Percentiles rank a stretch among this genome's conserved stretches.
phyloP scores from a whole-genome alignment of 2,329 filamentous ascomycete species.

The Paraphaeosphaeria minitans region DNA sequence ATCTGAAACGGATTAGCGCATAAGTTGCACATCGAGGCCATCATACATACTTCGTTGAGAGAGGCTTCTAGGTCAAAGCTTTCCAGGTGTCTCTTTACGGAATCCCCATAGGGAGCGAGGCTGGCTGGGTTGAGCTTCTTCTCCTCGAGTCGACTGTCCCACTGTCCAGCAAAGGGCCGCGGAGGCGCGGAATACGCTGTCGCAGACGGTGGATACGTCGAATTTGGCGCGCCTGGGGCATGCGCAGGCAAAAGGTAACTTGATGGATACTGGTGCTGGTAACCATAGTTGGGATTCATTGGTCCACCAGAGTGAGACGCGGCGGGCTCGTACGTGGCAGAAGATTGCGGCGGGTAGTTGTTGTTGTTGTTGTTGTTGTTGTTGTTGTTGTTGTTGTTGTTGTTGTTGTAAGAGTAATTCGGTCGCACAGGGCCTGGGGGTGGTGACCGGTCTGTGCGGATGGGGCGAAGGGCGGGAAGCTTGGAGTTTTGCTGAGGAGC shows the following conservation, averaged over 20 bases:
- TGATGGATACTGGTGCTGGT: slow-evolving; percentile 49
- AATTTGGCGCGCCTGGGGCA: slow-evolving; percentile 39
- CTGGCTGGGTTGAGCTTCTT: slow-evolving; percentile 43
- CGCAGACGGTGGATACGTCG: slow-evolving; percentile 50
- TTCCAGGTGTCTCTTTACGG: slow-evolving; percentile 68
- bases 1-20: slow-evolving; percentile 45
- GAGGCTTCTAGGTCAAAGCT: slow-evolving; percentile 64
- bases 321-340: slow-evolving; percentile 44
- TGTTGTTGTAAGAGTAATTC: slow-evolving; percentile 34
- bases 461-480: slow-evolving; percentile 44
- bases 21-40: neutral
- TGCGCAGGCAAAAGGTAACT: slow-evolving; percentile 49
- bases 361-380: too few relatives aligned
- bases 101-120: slow-evolving; percentile 50
- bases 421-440: slow-evolving; percentile 30
- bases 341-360: slow-evolving; percentile 39
- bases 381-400: too few relatives aligned
- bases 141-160: slow-evolving; percentile 47
- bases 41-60: slow-evolving; percentile 53
- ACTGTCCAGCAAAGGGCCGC: slow-evolving; percentile 37
- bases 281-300: slow-evolving; percentile 49
- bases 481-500: slow-evolving; percentile 37
- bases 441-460: slow-evolving; percentile 45
- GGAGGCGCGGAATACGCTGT: slow-evolving; percentile 48
- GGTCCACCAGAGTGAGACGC: slow-evolving; percentile 43